Evolutionary conservation across 345 rosid genomes (phyloP), one percentile per base, ranked within the genome.

Genomic region (Theobroma cacao): DNA sequence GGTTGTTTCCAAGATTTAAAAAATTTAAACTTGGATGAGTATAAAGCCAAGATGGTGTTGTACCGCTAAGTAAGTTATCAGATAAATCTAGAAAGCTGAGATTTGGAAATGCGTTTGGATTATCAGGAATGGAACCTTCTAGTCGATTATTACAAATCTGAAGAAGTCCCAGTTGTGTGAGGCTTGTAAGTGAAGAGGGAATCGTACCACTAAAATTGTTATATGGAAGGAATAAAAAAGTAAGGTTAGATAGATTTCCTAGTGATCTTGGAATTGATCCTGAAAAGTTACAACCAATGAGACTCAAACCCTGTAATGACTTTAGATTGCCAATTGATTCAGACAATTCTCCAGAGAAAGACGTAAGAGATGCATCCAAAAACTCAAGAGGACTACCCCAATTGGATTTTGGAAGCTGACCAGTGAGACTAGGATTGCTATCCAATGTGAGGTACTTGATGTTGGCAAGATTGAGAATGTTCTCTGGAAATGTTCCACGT

Each of bases 161-260:
- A 26, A 69, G 15, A 47, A 28, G 3, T 47, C 1, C 1, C 1
- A 72, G 34, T 7, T 53, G 5, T 5, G 48, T 36, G 61, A 72
- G 76, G 63, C 34, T 52, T 20, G 48, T 11, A 33, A 72, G 30
- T 5, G 76, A 74, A 9, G 34, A n/a, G 12, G 77, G 77, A 59
- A 74, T 24, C 26, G 14, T 5, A 38, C 67, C 67, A 13, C 24
- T 55, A 14, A 58, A 56, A n/a, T 58, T 0, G 62, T 74, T 74
- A 2, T 0, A 8, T 14, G 60, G 0, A 15, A 38, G 77, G 48
- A 0, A 0, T 13, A 56, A 40, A 1, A 22, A 24, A 3, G 0
- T 0, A 14, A 58, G 66, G 1, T 58, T 38, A 6, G 52, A 40
- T 7, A 74, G 24, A 59, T 26, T 55, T 36, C 64, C 50, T 9